These are phyloP conservation scores for Penicillium palitans DNA, from an alignment of 2,329 filamentous ascomycete species.

Conservation along the genomic window DNA sequence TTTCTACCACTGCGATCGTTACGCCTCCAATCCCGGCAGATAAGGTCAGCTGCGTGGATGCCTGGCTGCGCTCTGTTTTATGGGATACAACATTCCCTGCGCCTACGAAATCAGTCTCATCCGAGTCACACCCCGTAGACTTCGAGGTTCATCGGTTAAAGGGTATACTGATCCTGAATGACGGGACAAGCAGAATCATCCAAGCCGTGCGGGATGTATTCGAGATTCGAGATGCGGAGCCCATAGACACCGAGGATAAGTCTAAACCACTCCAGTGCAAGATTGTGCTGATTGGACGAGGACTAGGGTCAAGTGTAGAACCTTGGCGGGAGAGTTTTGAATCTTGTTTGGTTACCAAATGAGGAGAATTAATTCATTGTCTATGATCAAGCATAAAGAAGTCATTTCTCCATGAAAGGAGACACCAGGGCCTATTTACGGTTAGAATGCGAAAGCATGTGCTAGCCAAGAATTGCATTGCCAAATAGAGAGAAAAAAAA, in stretches of 20 bases:
- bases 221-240: constrained; percentile 71
- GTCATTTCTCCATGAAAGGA: background rate
- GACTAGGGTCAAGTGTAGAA: constrained; percentile 36
- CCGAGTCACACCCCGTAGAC: constrained; percentile 28
- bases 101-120: constrained; percentile 1
- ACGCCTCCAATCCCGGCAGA: constrained; percentile 60
- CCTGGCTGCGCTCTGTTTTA: constrained; percentile 77
- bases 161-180: constrained; percentile 68
- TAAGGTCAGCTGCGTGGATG: constrained; percentile 67
- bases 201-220: constrained; percentile 94
- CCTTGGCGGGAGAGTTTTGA: constrained; percentile 41
- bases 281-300: constrained; percentile 50
- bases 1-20: constrained; percentile 75
- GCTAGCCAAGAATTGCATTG: constrained; percentile 19
- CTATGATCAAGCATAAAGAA: background rate
- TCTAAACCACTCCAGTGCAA: constrained; percentile 36
- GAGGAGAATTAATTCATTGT: background rate
- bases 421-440: background rate
- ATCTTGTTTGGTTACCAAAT: constrained; percentile 24
- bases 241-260: constrained; percentile 22
- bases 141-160: constrained; percentile 91
- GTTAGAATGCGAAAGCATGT: background rate
- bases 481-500: constrained; percentile 9
- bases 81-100: constrained; percentile 64
- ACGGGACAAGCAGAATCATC: constrained; percentile 70